Evolutionary conservation across 768 basidiomycete genomes (phyloP).

Genomic region (Boletus huronensis): DNA sequence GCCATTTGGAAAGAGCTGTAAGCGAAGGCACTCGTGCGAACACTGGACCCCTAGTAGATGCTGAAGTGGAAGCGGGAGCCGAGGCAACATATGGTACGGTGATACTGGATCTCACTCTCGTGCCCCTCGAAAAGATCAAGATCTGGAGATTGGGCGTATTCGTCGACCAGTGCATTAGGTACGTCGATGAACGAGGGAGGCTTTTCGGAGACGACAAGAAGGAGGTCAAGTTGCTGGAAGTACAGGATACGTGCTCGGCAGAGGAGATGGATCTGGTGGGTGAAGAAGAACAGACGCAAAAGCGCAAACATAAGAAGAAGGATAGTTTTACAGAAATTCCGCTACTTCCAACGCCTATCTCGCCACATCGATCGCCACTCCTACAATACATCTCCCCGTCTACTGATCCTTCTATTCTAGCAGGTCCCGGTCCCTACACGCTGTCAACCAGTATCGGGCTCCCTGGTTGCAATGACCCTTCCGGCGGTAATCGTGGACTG

Average conservation of each 20-base stretch:
- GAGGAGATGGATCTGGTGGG: slow-evolving; percentile 9
- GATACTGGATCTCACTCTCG: slow-evolving; percentile 72
- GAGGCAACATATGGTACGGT: slow-evolving; percentile 48
- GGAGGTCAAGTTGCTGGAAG: slow-evolving; percentile 14
- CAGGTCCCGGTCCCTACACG: slow-evolving; percentile 27
- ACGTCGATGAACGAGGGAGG: neutral
- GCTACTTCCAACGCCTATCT: slow-evolving; percentile 29
- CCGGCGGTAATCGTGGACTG: slow-evolving; percentile 35
- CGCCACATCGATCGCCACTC: slow-evolving; percentile 29
- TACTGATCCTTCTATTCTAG: slow-evolving; percentile 21
- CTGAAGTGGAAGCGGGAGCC: slow-evolving; percentile 4
- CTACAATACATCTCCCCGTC: slow-evolving; percentile 12
- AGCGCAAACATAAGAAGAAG: slow-evolving; percentile 15
- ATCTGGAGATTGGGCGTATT: slow-evolving; percentile 68
- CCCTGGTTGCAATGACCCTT: slow-evolving; percentile 12
- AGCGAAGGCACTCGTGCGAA: neutral
- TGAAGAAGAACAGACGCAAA: slow-evolving; percentile 4
- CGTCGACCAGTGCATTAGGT: slow-evolving; percentile 54
- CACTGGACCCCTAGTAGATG: neutral
- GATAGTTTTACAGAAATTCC: slow-evolving; percentile 9
- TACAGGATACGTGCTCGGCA: slow-evolving; percentile 15
- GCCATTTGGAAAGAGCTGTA: neutral
- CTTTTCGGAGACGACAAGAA: neutral
- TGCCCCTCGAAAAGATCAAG: slow-evolving; percentile 85
- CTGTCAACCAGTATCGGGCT: slow-evolving; percentile 16